Conservation (phyloP, 805 yeast genomes). For the Candida golubevii region DNA sequence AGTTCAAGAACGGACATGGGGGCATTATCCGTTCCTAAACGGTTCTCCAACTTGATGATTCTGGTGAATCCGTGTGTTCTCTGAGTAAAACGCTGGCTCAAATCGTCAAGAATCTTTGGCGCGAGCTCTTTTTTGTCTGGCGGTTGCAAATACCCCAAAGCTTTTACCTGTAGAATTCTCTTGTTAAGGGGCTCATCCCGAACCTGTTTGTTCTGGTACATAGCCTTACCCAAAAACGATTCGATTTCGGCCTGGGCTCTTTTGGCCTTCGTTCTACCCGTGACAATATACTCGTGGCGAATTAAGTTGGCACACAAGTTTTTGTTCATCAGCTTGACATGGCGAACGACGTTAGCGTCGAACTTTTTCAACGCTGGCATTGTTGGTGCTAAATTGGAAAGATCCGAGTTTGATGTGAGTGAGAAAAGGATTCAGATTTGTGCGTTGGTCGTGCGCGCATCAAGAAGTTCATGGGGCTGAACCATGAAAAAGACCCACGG, state of each 20-base stretch:
- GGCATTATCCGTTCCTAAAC: slow-evolving; percentile 81
- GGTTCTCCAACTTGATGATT: slow-evolving; percentile 74
- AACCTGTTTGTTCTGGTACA: slow-evolving; percentile 24
- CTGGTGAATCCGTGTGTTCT: slow-evolving; percentile 85
- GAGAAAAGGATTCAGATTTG: too few species aligned
- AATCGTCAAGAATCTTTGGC: slow-evolving; percentile 60
- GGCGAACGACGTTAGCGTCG: slow-evolving; percentile 41
- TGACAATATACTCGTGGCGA: slow-evolving; percentile 42
- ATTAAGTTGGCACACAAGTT: slow-evolving; percentile 40
- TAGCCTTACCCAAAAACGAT: slow-evolving; percentile 31
- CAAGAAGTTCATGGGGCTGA: too few species aligned
- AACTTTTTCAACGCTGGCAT: slow-evolving; percentile 42
- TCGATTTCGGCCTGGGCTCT: slow-evolving; percentile 41
- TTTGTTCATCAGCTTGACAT: slow-evolving; percentile 41
- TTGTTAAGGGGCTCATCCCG: slow-evolving; percentile 11
- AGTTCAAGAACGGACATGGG: slow-evolving; percentile 85
- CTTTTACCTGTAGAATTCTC: slow-evolving; percentile 15
- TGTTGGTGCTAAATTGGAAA: background rate
- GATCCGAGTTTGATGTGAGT: too few species aligned
- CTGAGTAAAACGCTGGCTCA: slow-evolving; percentile 56
- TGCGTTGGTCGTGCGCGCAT: too few species aligned
- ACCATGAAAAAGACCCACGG: too few species aligned
- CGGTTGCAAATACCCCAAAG: slow-evolving; percentile 23
- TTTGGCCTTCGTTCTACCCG: slow-evolving; percentile 42
- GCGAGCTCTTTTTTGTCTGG: slow-evolving; percentile 26